These are phyloP conservation scores for Melaleuca alternifolia DNA, from an alignment of 345 rosid species.

Conservation along the genomic window DNA sequence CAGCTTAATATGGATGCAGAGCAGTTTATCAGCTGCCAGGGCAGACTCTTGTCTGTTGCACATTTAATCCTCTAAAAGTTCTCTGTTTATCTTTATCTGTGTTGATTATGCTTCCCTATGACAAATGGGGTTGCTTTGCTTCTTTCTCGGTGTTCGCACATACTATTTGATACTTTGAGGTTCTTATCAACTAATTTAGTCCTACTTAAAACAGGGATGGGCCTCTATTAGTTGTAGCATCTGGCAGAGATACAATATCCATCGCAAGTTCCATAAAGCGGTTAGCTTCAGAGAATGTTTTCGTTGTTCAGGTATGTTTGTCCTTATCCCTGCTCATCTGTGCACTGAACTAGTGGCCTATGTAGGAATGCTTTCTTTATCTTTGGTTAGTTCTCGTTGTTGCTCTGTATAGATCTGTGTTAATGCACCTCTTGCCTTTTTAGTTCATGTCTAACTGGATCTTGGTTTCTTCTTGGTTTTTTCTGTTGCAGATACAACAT, in stretches of 20 bases:
- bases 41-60: neutral
- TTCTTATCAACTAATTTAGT: neutral
- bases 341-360: neutral
- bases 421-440: neutral
- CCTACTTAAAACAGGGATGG: constrained; percentile 57
- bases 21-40: neutral
- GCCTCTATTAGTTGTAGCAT: constrained; percentile 83
- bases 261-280: constrained; percentile 82
- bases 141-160: neutral
- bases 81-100: neutral
- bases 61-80: neutral
- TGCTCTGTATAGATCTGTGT: neutral
- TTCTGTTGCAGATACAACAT: constrained; percentile 67
- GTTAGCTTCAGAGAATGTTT: constrained; percentile 75
- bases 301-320: constrained; percentile 73
- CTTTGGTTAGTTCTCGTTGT: neutral
- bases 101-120: neutral
- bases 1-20: neutral
- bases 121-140: neutral
- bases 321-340: neutral
- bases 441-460: neutral
- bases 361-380: neutral
- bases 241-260: constrained; percentile 91
- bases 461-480: neutral
- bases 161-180: neutral